Base-by-base conservation (phyloP, 106 monocot genomes). In the Dendrobium chrysotoxum region DNA sequence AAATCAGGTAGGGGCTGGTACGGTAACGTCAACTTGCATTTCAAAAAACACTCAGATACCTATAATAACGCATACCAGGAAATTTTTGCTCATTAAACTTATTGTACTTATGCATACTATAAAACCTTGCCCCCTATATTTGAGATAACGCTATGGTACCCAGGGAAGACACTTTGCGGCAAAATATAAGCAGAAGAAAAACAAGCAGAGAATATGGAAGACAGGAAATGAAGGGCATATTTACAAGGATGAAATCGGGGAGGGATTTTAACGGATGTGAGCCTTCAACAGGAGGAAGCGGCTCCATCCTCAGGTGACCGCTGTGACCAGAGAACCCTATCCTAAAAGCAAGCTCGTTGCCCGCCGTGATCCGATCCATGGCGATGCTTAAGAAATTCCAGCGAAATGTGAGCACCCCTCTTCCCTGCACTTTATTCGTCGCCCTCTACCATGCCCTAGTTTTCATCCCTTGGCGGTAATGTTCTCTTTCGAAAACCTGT, bases 311-410 rank as follows among this genome's bases (percentile, higher is more conserved):
- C 74, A 97, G 97, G 79, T 97, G 97, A 26, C 97, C 97, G 82
- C 94, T 83, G 90, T 97, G 88, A 35, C 97, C 97, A 77, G 92
- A 90, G 81, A 97, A 97, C 45, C 89, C 92, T 38, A 97, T 81
- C 72, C 90, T 73, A 41, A 94, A 97, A 28, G 89, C 79, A 72
- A 92, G 50, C 75, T 90, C 92, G 86, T 86, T 86, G 57, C 83
- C 78, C 54, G 89, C 91, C 8, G 70, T 15, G 74, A 91, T 31
- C 15, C 88, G 88, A 35, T 94, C 94, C 87, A 89, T 94, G 44
- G 68, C 28, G 77, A 38, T 31, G 71, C 16, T 39, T 1, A 7
- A 75, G 74, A 75, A n/a, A 75, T 7, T n/a, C n/a, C 41, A 0
- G 30, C n/a, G 21, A 75, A 41, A 50, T 50, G 5, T 23, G 17